These are phyloP conservation scores for Solanum okadae DNA, from an alignment of 257 asterid species.

Conservation along the genomic window DNA sequence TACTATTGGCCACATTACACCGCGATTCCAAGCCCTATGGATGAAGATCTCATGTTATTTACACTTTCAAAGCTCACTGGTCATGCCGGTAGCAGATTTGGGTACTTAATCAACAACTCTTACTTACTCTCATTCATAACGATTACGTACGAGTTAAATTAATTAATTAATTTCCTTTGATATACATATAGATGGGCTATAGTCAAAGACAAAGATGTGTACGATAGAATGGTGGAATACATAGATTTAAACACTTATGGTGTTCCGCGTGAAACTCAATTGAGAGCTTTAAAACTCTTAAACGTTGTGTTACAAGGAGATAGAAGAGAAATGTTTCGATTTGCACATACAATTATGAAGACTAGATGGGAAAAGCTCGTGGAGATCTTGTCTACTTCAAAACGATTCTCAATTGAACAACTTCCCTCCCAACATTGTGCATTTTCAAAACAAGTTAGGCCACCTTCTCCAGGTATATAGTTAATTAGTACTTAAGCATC, in stretches of 20 bases:
- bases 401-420: too few relatives aligned
- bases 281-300: constrained; percentile 8
- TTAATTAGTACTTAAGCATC: too few relatives aligned
- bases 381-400: too few relatives aligned
- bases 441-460: not conserved
- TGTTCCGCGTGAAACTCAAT: constrained; percentile 5
- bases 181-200: constrained; percentile 6
- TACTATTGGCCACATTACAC: constrained; percentile 19
- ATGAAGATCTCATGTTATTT: constrained; percentile 12
- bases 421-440: not conserved
- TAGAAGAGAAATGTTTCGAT: too few relatives aligned
- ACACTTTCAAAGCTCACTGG: constrained; percentile 11
- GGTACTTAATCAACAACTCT: not conserved
- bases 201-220: not conserved
- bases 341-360: too few relatives aligned
- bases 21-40: not conserved
- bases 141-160: not conserved
- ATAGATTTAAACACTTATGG: constrained; percentile 1
- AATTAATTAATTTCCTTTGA: not conserved
- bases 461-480: too few relatives aligned
- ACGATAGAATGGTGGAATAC: not conserved
- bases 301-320: constrained; percentile 1
- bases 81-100: constrained; percentile 5
- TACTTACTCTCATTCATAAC: not conserved
- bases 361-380: too few relatives aligned